These are phyloP conservation scores for Arthrobotrys musiformis DNA, from an alignment of 2,329 filamentous ascomycete species.

Conservation along the genomic window DNA sequence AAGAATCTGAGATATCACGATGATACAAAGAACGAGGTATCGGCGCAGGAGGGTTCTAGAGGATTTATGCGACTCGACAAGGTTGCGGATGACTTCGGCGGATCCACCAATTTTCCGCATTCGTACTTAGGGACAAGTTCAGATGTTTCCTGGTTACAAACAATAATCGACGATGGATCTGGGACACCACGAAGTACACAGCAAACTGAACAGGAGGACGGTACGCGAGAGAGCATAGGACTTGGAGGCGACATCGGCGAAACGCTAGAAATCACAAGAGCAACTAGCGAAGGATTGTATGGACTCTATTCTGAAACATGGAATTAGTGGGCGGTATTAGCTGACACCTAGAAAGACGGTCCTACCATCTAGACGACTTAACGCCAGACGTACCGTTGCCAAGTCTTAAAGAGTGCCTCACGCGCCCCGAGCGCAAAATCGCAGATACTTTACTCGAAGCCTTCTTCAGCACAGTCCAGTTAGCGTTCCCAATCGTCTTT, in stretches of 20 bases:
- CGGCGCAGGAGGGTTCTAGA: constrained; percentile 38
- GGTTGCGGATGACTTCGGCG: constrained; percentile 46
- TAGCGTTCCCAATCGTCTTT: constrained; percentile 57
- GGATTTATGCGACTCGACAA: constrained; percentile 49
- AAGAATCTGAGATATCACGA: constrained; percentile 22
- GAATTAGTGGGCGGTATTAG: background rate
- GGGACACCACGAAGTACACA: background rate
- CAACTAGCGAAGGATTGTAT: constrained; percentile 33
- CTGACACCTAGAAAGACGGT: background rate
- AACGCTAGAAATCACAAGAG: background rate
- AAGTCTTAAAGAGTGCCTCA: constrained; percentile 53
- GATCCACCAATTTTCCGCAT: constrained; percentile 22
- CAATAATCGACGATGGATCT: constrained; percentile 31
- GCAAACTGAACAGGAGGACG: background rate
- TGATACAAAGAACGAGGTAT: constrained; percentile 24
- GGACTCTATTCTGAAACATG: background rate
- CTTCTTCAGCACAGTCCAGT: constrained; percentile 58
- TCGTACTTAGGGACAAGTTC: constrained; percentile 52
- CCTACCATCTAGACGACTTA: constrained; percentile 56
- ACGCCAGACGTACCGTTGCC: constrained; percentile 44
- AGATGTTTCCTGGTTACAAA: constrained; percentile 54
- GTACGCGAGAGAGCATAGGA: background rate
- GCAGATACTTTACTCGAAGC: constrained; percentile 55
- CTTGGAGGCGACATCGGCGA: background rate
- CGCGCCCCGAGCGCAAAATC: constrained; percentile 46